These are phyloP conservation scores for Claviceps lovelessii DNA, from an alignment of 2,329 filamentous ascomycete species.

Conservation along the genomic window DNA sequence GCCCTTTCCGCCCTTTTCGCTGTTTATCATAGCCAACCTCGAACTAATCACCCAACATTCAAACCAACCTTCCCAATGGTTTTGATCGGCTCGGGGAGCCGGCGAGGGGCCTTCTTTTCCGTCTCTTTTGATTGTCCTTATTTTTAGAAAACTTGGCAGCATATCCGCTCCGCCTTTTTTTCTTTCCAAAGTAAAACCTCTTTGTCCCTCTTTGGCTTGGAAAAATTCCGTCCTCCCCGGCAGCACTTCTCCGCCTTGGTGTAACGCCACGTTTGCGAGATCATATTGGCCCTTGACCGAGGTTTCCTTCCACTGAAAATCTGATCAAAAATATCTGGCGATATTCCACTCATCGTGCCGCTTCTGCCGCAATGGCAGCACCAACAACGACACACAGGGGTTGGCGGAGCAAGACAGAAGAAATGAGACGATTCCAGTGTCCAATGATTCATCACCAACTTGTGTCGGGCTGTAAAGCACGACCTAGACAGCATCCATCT, in stretches of 20 bases:
- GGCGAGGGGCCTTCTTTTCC: background rate
- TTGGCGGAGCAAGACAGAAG: too few relatives aligned
- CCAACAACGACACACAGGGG: too few relatives aligned
- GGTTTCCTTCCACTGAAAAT: background rate
- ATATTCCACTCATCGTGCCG: background rate
- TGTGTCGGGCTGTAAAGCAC: background rate
- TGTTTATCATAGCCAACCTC: background rate
- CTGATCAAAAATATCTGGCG: background rate
- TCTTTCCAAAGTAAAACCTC: background rate
- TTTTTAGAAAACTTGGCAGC: background rate
- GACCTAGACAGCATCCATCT: background rate
- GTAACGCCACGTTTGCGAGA: background rate
- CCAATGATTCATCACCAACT: background rate
- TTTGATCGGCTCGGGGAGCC: background rate
- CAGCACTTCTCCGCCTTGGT: background rate
- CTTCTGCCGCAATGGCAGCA: background rate
- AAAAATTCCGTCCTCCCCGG: background rate
- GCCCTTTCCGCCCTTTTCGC: background rate
- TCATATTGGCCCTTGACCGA: background rate
- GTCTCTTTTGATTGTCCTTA: background rate
- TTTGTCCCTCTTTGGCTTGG: background rate
- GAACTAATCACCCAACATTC: background rate
- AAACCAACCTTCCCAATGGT: background rate
- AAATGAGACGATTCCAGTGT: background rate
- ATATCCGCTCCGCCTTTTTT: background rate